Conservation (phyloP, 148 eudicot genomes). For the Heliamphora exappendiculata region DNA sequence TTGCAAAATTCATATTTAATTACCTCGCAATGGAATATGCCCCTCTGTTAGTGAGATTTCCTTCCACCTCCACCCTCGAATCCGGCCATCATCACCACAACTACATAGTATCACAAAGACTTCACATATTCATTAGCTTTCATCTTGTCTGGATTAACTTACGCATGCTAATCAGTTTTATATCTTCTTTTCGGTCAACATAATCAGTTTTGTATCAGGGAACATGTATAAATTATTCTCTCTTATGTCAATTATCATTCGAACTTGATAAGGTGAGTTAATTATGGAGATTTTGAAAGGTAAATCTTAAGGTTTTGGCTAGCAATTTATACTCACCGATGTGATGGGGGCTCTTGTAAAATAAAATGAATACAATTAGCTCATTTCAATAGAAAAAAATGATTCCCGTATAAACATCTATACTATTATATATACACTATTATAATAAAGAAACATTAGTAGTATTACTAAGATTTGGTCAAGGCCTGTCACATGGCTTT, state of each 20-base stretch:
- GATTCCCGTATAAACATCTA: background rate
- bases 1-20: background rate
- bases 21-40: slow-evolving; percentile 37
- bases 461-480: background rate
- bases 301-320: background rate
- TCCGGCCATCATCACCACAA: slow-evolving; percentile 96
- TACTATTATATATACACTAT: too few species aligned
- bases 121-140: background rate
- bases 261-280: background rate
- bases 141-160: background rate
- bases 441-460: background rate
- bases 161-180: background rate
- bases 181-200: background rate
- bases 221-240: background rate
- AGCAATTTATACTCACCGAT: background rate
- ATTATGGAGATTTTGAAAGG: background rate
- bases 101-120: slow-evolving; percentile 32
- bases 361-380: background rate
- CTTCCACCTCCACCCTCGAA: slow-evolving; percentile 92
- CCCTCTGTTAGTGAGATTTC: slow-evolving; percentile 41
- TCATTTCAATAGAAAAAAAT: background rate
- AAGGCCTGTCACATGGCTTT: background rate
- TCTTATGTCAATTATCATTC: background rate
- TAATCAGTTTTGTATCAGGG: background rate
- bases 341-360: background rate